These are phyloP conservation scores for Naganishia onofrii DNA, from an alignment of 768 basidiomycete genomes.

Conservation along the genomic window DNA sequence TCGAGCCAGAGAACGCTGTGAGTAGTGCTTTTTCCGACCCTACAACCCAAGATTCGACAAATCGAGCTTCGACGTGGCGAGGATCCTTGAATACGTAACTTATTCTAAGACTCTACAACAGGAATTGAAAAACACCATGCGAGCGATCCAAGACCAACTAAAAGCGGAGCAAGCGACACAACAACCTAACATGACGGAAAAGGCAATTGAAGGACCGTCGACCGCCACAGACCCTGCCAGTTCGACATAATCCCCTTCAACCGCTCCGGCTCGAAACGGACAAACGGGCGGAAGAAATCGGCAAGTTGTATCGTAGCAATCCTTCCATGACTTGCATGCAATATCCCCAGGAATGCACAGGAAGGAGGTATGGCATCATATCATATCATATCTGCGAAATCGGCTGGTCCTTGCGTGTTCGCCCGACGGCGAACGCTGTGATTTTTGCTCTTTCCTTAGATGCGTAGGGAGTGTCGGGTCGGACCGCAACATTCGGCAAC, in stretches of 20 bases:
- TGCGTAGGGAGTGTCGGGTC: no score
- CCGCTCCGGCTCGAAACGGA: background rate
- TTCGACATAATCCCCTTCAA: background rate
- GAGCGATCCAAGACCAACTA: slow-evolving; percentile 1
- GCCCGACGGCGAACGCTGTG: no score
- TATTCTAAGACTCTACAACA: background rate
- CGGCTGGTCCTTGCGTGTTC: no score
- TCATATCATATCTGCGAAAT: no score
- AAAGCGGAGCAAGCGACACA: background rate
- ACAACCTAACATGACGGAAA: background rate
- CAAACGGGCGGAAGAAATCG: background rate
- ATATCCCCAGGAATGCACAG: background rate
- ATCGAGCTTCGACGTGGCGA: background rate
- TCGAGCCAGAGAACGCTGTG: slow-evolving; percentile 69
- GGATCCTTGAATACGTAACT: background rate
- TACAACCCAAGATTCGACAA: no score
- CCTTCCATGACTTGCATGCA: background rate
- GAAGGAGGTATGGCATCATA: background rate
- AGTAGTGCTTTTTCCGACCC: slow-evolving; percentile 32
- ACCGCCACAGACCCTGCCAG: background rate
- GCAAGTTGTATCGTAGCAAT: background rate
- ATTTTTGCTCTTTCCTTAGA: no score
- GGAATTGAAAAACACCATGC: slow-evolving; percentile 23
- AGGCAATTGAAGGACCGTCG: background rate
- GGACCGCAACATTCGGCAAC: no score